Conservation (phyloP, 805 yeast species). For the Vanderwaltozyma yarrowii region DNA sequence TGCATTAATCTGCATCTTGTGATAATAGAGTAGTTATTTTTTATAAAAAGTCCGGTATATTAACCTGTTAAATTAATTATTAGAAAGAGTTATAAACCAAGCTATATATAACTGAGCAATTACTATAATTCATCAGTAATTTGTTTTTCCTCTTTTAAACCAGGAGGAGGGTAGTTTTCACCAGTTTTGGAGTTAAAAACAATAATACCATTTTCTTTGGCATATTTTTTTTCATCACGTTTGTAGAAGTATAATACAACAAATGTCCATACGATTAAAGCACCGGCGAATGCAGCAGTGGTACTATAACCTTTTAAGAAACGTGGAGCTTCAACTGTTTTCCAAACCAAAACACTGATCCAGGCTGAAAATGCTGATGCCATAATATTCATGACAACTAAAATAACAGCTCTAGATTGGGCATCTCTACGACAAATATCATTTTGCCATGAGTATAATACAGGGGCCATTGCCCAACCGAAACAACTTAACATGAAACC, state of each 20-base stretch:
- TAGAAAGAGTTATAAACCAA: too few species aligned
- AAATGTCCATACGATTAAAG: slow-evolving; percentile 18
- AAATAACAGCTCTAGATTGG: slow-evolving; percentile 40
- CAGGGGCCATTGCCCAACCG: slow-evolving; percentile 55
- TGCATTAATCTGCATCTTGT: too few species aligned
- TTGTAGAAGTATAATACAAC: slow-evolving; percentile 29
- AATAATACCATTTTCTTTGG: slow-evolving; percentile 31
- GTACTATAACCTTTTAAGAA: slow-evolving; percentile 44
- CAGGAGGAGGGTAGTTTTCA: slow-evolving; percentile 1
- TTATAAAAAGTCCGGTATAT: too few species aligned
- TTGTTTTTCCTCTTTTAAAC: too few species aligned
- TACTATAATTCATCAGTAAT: too few species aligned
- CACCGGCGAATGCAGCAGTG: slow-evolving; percentile 30
- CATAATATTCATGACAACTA: slow-evolving; percentile 41
- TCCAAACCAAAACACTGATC: slow-evolving; percentile 36
- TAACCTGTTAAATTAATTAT: too few species aligned
- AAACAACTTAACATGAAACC: slow-evolving; percentile 47
- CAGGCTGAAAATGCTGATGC: slow-evolving; percentile 48
- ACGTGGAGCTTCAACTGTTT: slow-evolving; percentile 45
- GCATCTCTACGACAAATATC: slow-evolving; percentile 47
- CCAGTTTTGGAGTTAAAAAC: slow-evolving; percentile 19
- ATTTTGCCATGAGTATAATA: slow-evolving; percentile 47
- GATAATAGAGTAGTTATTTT: too few species aligned
- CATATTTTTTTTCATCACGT: slow-evolving; percentile 30
- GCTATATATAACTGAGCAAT: too few species aligned